Percentiles rank a stretch among this genome's conserved stretches.
Evolutionary conservation across 116 monocot genomes (phyloP).

Genomic region (Dioscorea cayenensis): DNA sequence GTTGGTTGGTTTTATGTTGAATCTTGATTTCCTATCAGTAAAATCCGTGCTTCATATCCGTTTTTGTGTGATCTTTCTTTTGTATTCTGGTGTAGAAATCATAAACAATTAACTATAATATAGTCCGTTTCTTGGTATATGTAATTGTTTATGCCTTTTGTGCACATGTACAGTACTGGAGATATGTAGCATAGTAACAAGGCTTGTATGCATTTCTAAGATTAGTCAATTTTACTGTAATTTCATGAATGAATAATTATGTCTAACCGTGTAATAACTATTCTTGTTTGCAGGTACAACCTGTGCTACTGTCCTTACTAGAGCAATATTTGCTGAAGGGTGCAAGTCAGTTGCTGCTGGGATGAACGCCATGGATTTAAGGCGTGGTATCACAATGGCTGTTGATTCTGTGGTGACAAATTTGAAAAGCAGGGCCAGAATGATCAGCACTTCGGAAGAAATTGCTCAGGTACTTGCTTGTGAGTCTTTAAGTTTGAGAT

Average conservation of each 20-base stretch:
- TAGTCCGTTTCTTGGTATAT: too few species aligned
- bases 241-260: not conserved
- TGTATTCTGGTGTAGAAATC: too few species aligned
- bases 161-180: too few species aligned
- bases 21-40: too few species aligned
- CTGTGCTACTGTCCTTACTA: slow-evolving; percentile 70
- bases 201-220: not conserved
- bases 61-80: too few species aligned
- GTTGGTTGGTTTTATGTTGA: too few species aligned
- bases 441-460: slow-evolving; percentile 98
- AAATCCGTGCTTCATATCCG: too few species aligned
- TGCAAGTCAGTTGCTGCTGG: slow-evolving; percentile 99
- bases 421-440: slow-evolving; percentile 77
- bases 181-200: too few species aligned
- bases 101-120: too few species aligned
- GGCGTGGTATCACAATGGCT: slow-evolving; percentile 93
- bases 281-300: slow-evolving; percentile 64
- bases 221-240: not conserved
- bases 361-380: slow-evolving; percentile 99
- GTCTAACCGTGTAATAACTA: not conserved
- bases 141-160: too few species aligned
- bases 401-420: slow-evolving; percentile 92
- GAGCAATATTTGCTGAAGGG: slow-evolving; percentile 94
- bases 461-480: slow-evolving; percentile 72
- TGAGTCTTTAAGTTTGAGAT: not conserved